Base-by-base conservation (phyloP, 2,329 filamentous ascomycete genomes). In the Stagonosporopsis vannaccii region DNA sequence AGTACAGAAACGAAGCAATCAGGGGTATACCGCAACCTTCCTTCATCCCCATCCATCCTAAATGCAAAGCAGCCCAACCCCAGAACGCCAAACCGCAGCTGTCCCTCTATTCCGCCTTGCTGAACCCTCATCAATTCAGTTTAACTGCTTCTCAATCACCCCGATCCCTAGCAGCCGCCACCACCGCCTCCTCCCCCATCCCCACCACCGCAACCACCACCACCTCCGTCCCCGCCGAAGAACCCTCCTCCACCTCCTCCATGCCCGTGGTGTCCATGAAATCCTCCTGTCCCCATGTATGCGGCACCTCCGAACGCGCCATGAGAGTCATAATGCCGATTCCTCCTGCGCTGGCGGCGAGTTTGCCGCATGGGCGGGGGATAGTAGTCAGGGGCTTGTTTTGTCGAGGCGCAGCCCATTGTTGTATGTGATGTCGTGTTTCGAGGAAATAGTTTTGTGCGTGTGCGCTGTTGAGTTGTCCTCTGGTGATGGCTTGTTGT, bases 361-460 rank as follows among this genome's bases (percentile, higher is more conserved):
- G 56, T 41, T 33, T 63, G 60, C 4, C 61, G 51, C 61, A 62
- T 64, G 32, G 63, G 61, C 6, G 59, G 61, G 4, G 63, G 63
- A 15, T 32, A 32, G 39, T 64, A 62, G 44, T 41, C 32, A 35
- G 39, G 15, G 5, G 42, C 41, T 36, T 56, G 45, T 46, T 59
- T 63, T 26, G 57, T 60, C 30, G 57, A 56, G 4, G 41, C 52
- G 53, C 63, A 66, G 44, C 63, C 63, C 63, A 66, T 66, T 32
- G 30, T 63, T 25, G n/a, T n/a, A 22, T 22, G 17, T 43, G 22
- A 40, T 19, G 23, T 48, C 17, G 20, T 37, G 30, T 26, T 12
- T 20, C 13, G 25, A 44, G 50, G 35, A 19, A 20, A 13, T 23
- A 25, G 30, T 33, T 12, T 33, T 33, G 30, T 33, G 30, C 12